Evolutionary conservation across 2,329 filamentous ascomycete species (phyloP).

Genomic region (Cryphonectria radicalis): DNA sequence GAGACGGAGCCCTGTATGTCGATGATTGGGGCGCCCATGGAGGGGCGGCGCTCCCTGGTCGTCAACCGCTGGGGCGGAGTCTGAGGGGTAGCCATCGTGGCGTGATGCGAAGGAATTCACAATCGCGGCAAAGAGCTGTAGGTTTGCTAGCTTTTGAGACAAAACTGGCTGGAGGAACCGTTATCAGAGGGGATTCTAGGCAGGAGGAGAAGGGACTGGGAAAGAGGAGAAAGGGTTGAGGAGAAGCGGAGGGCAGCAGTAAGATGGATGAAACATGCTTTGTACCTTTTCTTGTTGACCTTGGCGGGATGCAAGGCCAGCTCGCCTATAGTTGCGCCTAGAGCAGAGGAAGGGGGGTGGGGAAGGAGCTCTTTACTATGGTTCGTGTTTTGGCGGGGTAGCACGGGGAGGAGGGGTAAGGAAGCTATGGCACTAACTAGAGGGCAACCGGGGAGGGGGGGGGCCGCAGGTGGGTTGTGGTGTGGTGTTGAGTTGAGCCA

Average conservation of each 20-base stretch:
- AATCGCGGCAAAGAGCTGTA: background rate
- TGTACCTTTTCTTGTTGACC: background rate
- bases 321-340: background rate
- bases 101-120: background rate
- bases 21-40: slow-evolving; percentile 79
- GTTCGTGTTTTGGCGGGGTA: slow-evolving; percentile 20
- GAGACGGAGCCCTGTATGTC: slow-evolving; percentile 85
- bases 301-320: background rate
- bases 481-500: slow-evolving; percentile 6
- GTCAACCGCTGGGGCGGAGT: slow-evolving; percentile 45
- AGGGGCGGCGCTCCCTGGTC: slow-evolving; percentile 77
- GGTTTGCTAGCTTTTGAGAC: background rate
- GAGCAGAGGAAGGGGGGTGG: background rate
- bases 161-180: background rate
- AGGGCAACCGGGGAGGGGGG: background rate
- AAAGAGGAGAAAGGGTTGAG: background rate
- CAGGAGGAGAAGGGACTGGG: background rate
- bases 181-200: background rate
- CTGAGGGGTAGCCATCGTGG: slow-evolving; percentile 36
- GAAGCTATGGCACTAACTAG: background rate
- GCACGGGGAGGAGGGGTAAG: slow-evolving; percentile 2
- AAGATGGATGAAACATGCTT: background rate
- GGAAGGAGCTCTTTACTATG: background rate
- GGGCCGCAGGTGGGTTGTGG: slow-evolving; percentile 12
- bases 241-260: background rate